Percentiles rank a stretch among this genome's conserved stretches.
Conservation (phyloP, 2,329 filamentous ascomycete species). For the Colletotrichum sp. region DNA sequence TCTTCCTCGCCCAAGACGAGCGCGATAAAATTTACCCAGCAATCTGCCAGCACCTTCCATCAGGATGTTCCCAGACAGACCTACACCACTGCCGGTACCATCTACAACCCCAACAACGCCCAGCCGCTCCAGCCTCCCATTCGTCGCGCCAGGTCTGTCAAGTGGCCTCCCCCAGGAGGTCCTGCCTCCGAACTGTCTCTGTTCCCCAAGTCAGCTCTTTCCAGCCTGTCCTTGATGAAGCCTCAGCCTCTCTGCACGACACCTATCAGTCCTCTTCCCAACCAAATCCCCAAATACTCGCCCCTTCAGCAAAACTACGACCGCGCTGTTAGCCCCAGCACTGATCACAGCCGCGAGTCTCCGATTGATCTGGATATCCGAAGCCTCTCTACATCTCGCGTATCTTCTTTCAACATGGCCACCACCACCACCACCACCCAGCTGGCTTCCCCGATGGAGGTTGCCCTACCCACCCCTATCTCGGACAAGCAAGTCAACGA, state of each 20-base stretch:
- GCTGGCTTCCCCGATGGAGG: constrained; percentile 22
- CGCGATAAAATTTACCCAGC: constrained; percentile 1
- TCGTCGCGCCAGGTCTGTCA: constrained; percentile 53
- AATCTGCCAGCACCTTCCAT: constrained; percentile 16
- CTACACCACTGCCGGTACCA: constrained; percentile 63
- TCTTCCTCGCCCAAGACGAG: constrained; percentile 23
- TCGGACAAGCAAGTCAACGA: constrained; percentile 25
- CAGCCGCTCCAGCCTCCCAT: constrained; percentile 56
- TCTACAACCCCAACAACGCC: constrained; percentile 53
- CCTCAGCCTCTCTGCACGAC: constrained; percentile 26
- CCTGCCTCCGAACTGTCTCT: constrained; percentile 35
- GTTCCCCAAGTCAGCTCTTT: constrained; percentile 41
- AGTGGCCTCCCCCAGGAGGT: constrained; percentile 37
- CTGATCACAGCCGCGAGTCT: neutral
- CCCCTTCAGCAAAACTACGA: constrained; percentile 61
- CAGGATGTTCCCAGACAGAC: constrained; percentile 36
- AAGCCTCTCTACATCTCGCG: constrained; percentile 26
- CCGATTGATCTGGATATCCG: neutral
- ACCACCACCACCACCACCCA: constrained; percentile 18
- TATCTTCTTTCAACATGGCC: constrained; percentile 31
- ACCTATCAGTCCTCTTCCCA: constrained; percentile 20
- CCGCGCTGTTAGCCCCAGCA: constrained; percentile 50
- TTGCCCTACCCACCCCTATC: constrained; percentile 28
- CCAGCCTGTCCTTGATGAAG: constrained; percentile 39
- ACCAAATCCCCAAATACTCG: constrained; percentile 45